Conservation (phyloP, 768 basidiomycete species). For the Mycena pura region DNA sequence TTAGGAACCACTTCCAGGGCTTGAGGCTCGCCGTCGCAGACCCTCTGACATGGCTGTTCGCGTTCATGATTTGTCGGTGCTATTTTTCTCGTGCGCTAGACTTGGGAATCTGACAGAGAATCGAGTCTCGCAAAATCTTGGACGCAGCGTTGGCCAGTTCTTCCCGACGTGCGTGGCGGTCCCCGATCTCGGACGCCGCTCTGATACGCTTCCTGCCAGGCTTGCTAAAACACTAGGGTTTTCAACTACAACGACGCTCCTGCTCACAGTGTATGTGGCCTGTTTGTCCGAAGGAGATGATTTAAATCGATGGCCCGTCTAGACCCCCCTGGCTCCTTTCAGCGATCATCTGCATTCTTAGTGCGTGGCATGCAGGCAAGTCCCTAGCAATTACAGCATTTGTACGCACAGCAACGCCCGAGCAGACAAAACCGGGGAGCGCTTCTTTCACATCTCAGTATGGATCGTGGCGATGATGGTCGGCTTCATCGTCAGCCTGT, state of each 20-base stretch:
- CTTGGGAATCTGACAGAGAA: background rate
- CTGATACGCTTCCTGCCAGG: slow-evolving; percentile 26
- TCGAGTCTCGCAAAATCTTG: slow-evolving; percentile 41
- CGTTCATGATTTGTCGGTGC: slow-evolving; percentile 41
- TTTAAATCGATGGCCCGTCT: background rate
- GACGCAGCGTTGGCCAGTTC: slow-evolving; percentile 50
- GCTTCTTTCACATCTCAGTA: slow-evolving; percentile 50
- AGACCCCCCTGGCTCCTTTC: slow-evolving; percentile 55
- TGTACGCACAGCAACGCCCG: too few species aligned
- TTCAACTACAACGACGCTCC: slow-evolving; percentile 47
- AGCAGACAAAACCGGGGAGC: slow-evolving; percentile 55
- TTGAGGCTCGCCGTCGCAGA: slow-evolving; percentile 48
- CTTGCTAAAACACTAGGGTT: slow-evolving; percentile 53
- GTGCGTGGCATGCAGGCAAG: slow-evolving; percentile 52
- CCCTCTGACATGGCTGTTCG: slow-evolving; percentile 47
- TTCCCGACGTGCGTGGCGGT: slow-evolving; percentile 51
- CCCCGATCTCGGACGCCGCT: too few species aligned
- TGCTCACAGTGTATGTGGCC: slow-evolving; percentile 49
- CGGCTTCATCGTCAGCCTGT: slow-evolving; percentile 54
- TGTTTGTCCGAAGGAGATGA: background rate
- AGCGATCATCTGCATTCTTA: slow-evolving; percentile 41
- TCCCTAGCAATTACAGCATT: too few species aligned
- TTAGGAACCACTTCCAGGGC: slow-evolving; percentile 36
- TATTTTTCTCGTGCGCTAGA: background rate
- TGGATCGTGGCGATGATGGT: slow-evolving; percentile 51